These are phyloP conservation scores for Cyclotella atomus DNA, from an alignment of 108 stramenopile species.

Conservation along the genomic window DNA sequence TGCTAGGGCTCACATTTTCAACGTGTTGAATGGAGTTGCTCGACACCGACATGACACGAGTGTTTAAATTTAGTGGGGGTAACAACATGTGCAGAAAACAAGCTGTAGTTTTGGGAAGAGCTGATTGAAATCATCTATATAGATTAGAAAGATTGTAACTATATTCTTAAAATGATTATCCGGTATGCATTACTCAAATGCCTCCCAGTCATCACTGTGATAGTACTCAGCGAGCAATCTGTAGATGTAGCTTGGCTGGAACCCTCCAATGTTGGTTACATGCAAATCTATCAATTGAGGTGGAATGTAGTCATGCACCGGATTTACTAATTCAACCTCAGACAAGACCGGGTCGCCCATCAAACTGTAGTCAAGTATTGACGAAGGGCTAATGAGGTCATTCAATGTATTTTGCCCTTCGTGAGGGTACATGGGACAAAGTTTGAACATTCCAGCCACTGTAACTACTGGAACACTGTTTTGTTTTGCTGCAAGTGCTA, in stretches of 20 bases:
- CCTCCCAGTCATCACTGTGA: slow-evolving; percentile 91
- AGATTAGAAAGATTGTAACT: too few relatives aligned
- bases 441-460: slow-evolving; percentile 95
- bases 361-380: slow-evolving; percentile 67
- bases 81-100: too few relatives aligned
- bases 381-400: slow-evolving; percentile 81
- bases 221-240: slow-evolving; percentile 94
- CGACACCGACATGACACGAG: background rate
- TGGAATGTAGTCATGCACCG: slow-evolving; percentile 95
- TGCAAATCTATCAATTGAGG: slow-evolving; percentile 93
- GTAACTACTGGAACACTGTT: slow-evolving; percentile 95
- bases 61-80: too few relatives aligned
- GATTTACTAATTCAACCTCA: slow-evolving; percentile 90
- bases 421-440: slow-evolving; percentile 97
- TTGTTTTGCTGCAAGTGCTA: slow-evolving; percentile 91
- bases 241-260: slow-evolving; percentile 96
- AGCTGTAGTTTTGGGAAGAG: too few relatives aligned
- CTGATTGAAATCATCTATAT: too few relatives aligned
- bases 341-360: slow-evolving; percentile 57
- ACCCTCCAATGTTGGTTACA: slow-evolving; percentile 95
- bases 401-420: slow-evolving; percentile 95
- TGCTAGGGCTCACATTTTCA: slow-evolving; percentile 12
- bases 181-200: slow-evolving; percentile 53
- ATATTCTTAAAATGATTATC: too few relatives aligned
- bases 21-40: slow-evolving; percentile 10